Evolutionary conservation across 805 yeast genomes (phyloP).

Genomic region (Ogataea corticis): DNA sequence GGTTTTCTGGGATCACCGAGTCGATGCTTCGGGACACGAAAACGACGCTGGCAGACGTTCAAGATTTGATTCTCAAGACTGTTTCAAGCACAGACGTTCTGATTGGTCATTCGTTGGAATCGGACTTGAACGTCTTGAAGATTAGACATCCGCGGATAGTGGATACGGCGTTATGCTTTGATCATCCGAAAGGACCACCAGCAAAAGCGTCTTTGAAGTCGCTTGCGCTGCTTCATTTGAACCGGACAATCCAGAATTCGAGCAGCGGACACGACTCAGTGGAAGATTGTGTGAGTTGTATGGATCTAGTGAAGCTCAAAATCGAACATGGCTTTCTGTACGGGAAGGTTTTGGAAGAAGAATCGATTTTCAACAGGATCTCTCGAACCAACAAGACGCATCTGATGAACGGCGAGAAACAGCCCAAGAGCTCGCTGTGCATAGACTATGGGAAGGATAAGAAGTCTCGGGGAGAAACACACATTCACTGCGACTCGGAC

Average conservation of each 20-base stretch:
- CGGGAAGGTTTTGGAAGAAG: slow-evolving; percentile 53
- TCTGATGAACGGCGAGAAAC: slow-evolving; percentile 24
- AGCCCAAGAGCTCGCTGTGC: slow-evolving; percentile 29
- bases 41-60: slow-evolving; percentile 68
- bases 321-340: slow-evolving; percentile 62
- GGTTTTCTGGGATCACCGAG: slow-evolving; percentile 83
- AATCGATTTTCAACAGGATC: slow-evolving; percentile 44
- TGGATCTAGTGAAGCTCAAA: slow-evolving; percentile 73
- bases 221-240: slow-evolving; percentile 59
- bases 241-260: slow-evolving; percentile 66
- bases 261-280: slow-evolving; percentile 76
- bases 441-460: slow-evolving; percentile 23
- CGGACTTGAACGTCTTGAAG: slow-evolving; percentile 71
- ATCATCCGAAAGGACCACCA: slow-evolving; percentile 84
- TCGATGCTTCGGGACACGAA: slow-evolving; percentile 62
- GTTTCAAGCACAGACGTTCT: slow-evolving; percentile 63
- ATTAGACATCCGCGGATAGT: slow-evolving; percentile 72
- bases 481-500: slow-evolving; percentile 54
- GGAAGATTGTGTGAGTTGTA: slow-evolving; percentile 81
- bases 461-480: slow-evolving; percentile 29
- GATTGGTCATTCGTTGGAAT: slow-evolving; percentile 88
- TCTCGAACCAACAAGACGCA: slow-evolving; percentile 24
- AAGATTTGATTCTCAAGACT: slow-evolving; percentile 47
- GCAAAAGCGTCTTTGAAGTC: slow-evolving; percentile 74
- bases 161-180: slow-evolving; percentile 77